Evolutionary conservation across 2,329 filamentous ascomycete species (phyloP).

Genomic region (Dothistroma septosporum): DNA sequence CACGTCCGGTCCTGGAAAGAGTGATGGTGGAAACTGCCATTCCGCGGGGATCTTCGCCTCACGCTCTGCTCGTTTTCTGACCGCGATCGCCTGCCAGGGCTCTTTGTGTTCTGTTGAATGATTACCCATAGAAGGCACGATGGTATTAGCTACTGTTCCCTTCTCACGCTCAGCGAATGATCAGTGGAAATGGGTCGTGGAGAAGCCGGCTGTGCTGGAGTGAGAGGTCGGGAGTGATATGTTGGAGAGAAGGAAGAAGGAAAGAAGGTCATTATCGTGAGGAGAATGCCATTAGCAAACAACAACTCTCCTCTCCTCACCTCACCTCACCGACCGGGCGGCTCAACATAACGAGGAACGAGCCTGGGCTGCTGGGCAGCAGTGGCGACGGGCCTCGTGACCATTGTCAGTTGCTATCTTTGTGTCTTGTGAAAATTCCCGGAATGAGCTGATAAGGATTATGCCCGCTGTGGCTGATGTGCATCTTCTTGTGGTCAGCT

Average conservation of each 20-base stretch:
- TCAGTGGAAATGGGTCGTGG: neutral
- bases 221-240: neutral
- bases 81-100: constrained; percentile 39
- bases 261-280: neutral
- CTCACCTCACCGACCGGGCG: neutral
- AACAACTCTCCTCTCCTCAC: neutral
- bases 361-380: neutral
- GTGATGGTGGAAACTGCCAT: constrained; percentile 37
- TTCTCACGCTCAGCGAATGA: neutral
- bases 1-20: constrained; percentile 50
- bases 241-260: neutral
- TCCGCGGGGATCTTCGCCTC: constrained; percentile 39
- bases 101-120: constrained; percentile 8
- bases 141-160: neutral
- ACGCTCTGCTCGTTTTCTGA: constrained; percentile 42
- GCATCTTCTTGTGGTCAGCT: neutral
- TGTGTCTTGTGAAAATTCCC: neutral
- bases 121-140: neutral
- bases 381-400: neutral
- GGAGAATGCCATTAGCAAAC: neutral
- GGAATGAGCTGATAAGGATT: neutral
- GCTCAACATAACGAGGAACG: neutral
- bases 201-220: neutral
- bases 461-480: neutral
- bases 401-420: neutral